Conservation (phyloP, 2,329 filamentous ascomycete species). For the Diaporthe sp. region DNA sequence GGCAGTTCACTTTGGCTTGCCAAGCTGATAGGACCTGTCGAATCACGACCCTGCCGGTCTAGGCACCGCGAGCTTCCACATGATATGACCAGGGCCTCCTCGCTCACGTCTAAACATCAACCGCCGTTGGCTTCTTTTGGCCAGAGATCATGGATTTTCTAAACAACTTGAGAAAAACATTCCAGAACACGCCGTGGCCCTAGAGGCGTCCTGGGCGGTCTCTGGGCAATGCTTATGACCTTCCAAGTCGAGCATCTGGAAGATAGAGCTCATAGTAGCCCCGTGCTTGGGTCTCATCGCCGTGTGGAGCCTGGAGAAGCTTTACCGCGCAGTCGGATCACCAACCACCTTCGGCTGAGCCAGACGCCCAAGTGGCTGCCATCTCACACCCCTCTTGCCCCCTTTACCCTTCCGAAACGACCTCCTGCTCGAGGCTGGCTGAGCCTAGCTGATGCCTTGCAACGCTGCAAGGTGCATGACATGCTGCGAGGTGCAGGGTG, state of each 20-base stretch:
- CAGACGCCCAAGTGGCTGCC: background rate
- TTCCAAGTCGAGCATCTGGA: conserved; percentile 18
- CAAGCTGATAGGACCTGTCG: conserved; percentile 20
- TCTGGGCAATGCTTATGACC: conserved; percentile 24
- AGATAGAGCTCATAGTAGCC: conserved; percentile 5
- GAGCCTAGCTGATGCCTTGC: conserved; percentile 9
- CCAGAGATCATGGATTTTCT: background rate
- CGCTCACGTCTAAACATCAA: background rate
- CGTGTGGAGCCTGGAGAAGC: background rate
- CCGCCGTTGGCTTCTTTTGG: background rate
- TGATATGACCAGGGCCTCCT: conserved; percentile 1
- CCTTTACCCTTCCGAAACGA: background rate
- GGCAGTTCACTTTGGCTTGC: conserved; percentile 7
- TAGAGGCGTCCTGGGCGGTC: background rate
- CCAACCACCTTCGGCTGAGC: background rate
- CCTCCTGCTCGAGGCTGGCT: conserved; percentile 9
- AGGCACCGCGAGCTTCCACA: background rate
- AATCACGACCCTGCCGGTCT: conserved; percentile 16
- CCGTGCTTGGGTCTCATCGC: conserved; percentile 2
- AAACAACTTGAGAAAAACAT: background rate
- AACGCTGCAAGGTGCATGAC: conserved; percentile 20
- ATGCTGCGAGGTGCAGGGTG: conserved; percentile 19
- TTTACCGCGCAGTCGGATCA: conserved; percentile 10
- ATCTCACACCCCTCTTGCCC: background rate
- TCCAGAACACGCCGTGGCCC: conserved; percentile 3